Base-by-base conservation (phyloP, 495 filamentous ascomycete genomes). In the Hypoxylon fragiforme region DNA sequence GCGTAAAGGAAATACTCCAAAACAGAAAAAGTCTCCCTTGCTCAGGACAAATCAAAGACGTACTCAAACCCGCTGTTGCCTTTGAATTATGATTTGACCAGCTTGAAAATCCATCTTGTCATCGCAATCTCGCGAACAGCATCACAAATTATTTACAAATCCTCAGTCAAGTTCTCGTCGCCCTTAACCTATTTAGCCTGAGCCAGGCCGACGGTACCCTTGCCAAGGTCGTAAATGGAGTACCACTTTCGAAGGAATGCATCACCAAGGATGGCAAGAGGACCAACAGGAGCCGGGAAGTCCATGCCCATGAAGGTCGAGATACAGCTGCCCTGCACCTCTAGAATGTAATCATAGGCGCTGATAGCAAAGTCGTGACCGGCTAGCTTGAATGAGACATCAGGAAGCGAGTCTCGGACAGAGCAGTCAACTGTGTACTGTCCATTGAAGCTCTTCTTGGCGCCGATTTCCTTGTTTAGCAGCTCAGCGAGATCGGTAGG, bases 281-380 rank as follows among this genome's bases (percentile, higher is more conserved):
- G 95, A 12, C 95, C 94, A 52, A 88, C 85, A 4, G 91, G 91
- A 64, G 86, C 87, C 16, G 89, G 90, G 82, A 97, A 89, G 73
- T 97, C 94, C 88, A 97, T 95, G 61, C 92, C 92, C 84, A 96
- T 92, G 78, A 99, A 95, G 56, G 89, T 85, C 41, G 90, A 95
- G 74, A 99, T 95, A 77, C 95, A 99, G 67, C 85, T 90, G 54
- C 95, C 94, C 68, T 90, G 87, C 34, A 95, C 85, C 71, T 99
- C 95, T 42, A 99, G 83, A 68, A 96, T 91, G 78, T 99, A 99
- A 76, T 99, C 95, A 54, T 85, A 88, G 4, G 95, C 75, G 53
- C 77, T 70, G 64, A 99, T 96, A 64, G 86, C 85, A 78, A 97
- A 99, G 74, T 96, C 85, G 72, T 95, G 80, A 35, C 95, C 95